These are phyloP conservation scores for Chrysosporium keratinophilum DNA, from an alignment of 2,329 filamentous ascomycete species.

Conservation along the genomic window DNA sequence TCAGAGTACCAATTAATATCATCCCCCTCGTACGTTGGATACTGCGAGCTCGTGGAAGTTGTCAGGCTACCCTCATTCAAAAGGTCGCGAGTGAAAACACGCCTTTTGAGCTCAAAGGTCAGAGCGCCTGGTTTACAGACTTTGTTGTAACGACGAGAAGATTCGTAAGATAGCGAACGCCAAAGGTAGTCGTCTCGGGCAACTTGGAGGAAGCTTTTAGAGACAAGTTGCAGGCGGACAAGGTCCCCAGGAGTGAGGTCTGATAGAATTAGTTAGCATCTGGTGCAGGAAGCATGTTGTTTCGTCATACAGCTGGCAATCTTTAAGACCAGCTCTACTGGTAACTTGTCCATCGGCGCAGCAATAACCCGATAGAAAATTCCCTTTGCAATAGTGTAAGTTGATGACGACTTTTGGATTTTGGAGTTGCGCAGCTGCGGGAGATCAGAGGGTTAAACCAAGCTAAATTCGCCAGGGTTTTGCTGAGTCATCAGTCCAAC, in stretches of 20 bases:
- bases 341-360: conserved; percentile 45
- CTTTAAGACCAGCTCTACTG: conserved; percentile 54
- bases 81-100: not conserved
- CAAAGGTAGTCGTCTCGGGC: conserved; percentile 67
- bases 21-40: conserved; percentile 55
- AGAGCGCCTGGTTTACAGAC: conserved; percentile 41
- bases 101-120: not conserved
- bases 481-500: too few relatives aligned
- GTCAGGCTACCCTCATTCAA: too few relatives aligned
- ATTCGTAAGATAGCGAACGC: conserved; percentile 61
- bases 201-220: conserved; percentile 53
- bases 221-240: conserved; percentile 59
- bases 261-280: conserved; percentile 26
- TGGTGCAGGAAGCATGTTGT: conserved; percentile 19
- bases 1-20: conserved; percentile 85
- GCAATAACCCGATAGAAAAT: not conserved
- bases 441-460: too few relatives aligned
- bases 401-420: too few relatives aligned
- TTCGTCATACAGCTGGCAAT: conserved; percentile 49
- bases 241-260: conserved; percentile 56
- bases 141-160: not conserved
- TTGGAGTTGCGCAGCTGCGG: too few relatives aligned
- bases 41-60: conserved; percentile 47
- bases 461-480: too few relatives aligned
- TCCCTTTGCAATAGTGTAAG: too few relatives aligned